Conservation (phyloP, 2,329 filamentous ascomycete genomes). For the Xylaria sp. region DNA sequence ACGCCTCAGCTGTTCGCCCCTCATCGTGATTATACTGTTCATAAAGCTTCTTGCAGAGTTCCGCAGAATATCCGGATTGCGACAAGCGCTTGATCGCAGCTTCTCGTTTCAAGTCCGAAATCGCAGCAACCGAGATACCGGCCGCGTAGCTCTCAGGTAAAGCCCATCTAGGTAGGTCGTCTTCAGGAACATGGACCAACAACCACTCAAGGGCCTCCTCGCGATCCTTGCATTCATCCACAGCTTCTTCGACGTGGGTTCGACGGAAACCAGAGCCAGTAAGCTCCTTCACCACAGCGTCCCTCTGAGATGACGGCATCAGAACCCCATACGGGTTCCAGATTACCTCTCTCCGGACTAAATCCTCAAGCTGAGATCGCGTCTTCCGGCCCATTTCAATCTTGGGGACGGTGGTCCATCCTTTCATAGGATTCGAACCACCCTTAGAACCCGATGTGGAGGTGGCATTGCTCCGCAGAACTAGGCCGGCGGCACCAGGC, state of each 20-base stretch:
- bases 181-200: constrained; percentile 94
- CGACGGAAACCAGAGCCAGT: constrained; percentile 84
- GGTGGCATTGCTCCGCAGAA: constrained; percentile 60
- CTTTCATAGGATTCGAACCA: constrained; percentile 67
- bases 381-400: constrained; percentile 92
- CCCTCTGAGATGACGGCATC: constrained; percentile 69
- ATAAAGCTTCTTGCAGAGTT: constrained; percentile 83
- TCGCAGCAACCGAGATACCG: constrained; percentile 86
- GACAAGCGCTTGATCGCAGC: constrained; percentile 84
- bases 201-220: constrained; percentile 97
- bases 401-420: constrained; percentile 87
- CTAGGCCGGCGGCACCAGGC: constrained; percentile 67
- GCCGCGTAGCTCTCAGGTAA: constrained; percentile 92
- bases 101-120: constrained; percentile 79
- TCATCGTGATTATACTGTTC: constrained; percentile 79
- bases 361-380: constrained; percentile 79
- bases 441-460: constrained; percentile 50
- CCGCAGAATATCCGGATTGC: constrained; percentile 83
- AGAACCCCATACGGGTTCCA: constrained; percentile 87
- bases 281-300: constrained; percentile 76
- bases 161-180: constrained; percentile 93
- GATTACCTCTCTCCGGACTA: constrained; percentile 80
- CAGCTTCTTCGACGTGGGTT: constrained; percentile 90
- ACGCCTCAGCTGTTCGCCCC: constrained; percentile 77
- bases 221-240: constrained; percentile 86